Percentiles rank a stretch among this genome's conserved stretches.
Conservation (phyloP, 2,329 filamentous ascomycete genomes). For the Neophaeococcomyces mojaviensis region DNA sequence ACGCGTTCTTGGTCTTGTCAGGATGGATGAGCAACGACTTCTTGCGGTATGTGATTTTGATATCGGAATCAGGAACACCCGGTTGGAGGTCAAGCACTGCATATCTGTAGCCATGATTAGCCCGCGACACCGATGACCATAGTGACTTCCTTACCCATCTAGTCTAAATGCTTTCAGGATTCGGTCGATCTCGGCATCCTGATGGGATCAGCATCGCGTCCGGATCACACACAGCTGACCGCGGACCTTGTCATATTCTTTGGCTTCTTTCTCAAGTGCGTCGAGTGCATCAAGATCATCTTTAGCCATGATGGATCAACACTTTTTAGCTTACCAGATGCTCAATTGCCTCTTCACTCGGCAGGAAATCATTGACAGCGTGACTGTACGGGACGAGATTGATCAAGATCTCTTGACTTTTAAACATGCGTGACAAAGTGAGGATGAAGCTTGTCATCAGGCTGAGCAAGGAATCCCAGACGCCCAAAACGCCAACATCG, state of each 20-base stretch:
- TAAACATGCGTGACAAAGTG: too few species aligned
- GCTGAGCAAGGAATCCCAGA: too few species aligned
- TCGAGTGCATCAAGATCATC: slow-evolving; percentile 70
- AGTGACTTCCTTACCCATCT: slow-evolving; percentile 51
- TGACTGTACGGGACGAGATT: too few species aligned
- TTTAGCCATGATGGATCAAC: slow-evolving; percentile 41
- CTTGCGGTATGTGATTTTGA: slow-evolving; percentile 87
- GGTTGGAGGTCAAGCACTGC: slow-evolving; percentile 92
- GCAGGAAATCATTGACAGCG: not conserved
- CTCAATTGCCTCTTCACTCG: not conserved
- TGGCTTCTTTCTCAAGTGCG: slow-evolving; percentile 72
- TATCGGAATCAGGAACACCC: slow-evolving; percentile 89
- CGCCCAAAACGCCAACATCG: too few species aligned
- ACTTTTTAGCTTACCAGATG: slow-evolving; percentile 20
- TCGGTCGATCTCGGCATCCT: slow-evolving; percentile 93
- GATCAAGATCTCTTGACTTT: too few species aligned
- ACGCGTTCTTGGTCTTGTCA: slow-evolving; percentile 89
- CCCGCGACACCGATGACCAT: slow-evolving; percentile 1
- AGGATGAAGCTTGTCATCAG: too few species aligned
- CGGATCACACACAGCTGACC: slow-evolving; percentile 7
- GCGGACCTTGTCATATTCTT: slow-evolving; percentile 79
- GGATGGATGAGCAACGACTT: slow-evolving; percentile 99
- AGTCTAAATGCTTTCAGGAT: slow-evolving; percentile 85
- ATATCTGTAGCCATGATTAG: slow-evolving; percentile 50
- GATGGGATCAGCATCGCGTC: slow-evolving; percentile 6